phyloP scores from a whole-genome alignment of 305 asterid genomes.

The Fraxinus greggii region DNA sequence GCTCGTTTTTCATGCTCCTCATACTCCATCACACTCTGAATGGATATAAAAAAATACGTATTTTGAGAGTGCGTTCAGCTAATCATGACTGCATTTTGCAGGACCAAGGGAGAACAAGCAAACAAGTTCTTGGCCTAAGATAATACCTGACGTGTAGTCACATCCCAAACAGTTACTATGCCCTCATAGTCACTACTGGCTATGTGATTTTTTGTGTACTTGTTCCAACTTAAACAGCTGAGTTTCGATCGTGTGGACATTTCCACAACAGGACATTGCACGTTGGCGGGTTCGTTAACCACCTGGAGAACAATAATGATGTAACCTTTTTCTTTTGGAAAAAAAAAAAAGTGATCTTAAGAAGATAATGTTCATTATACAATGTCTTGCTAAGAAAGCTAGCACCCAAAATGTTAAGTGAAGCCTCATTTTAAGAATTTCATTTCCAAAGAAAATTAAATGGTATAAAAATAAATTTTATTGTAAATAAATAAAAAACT shows the following conservation, averaged over 20 bases:
- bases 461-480: neutral
- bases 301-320: slow-evolving; percentile 47
- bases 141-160: slow-evolving; percentile 83
- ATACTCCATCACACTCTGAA: slow-evolving; percentile 76
- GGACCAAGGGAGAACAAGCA: slow-evolving; percentile 17
- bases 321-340: neutral
- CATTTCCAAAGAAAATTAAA: neutral
- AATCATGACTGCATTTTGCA: slow-evolving; percentile 19
- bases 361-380: neutral
- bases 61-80: slow-evolving; percentile 4
- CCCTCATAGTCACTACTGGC: slow-evolving; percentile 97
- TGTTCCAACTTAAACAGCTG: slow-evolving; percentile 95
- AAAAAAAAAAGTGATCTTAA: slow-evolving; percentile 1
- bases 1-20: slow-evolving; percentile 97
- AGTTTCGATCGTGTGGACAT: slow-evolving; percentile 82
- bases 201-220: slow-evolving; percentile 63
- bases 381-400: slow-evolving; percentile 8
- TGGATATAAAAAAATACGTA: slow-evolving; percentile 9
- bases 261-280: slow-evolving; percentile 79
- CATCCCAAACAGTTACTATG: slow-evolving; percentile 92
- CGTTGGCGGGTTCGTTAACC: slow-evolving; percentile 69
- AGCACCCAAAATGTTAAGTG: slow-evolving; percentile 1
- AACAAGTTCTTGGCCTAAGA: slow-evolving; percentile 12
- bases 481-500: neutral
- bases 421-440: slow-evolving; percentile 5